Evolutionary conservation across 495 filamentous ascomycete genomes (phyloP).

Genomic region (Lindgomyces ingoldianus): DNA sequence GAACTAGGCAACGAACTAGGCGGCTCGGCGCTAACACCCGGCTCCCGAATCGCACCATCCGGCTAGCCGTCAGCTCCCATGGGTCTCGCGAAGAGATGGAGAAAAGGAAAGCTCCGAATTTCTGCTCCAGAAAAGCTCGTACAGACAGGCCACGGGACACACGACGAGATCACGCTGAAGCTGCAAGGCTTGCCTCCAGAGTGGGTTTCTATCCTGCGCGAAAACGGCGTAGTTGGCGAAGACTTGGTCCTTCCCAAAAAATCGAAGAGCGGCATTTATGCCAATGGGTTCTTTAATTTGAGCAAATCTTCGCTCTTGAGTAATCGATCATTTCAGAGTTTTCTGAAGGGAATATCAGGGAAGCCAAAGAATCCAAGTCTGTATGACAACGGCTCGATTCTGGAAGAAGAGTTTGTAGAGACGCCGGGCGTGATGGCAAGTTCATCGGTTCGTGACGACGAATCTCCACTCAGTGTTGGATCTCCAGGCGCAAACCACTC

Average conservation of each 20-base stretch:
- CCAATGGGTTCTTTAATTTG: constrained; percentile 4
- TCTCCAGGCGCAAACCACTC: too few species aligned
- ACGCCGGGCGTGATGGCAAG: not conserved
- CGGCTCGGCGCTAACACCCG: too few species aligned
- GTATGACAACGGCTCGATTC: not conserved
- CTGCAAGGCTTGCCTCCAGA: constrained; percentile 1
- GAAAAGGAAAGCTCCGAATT: not conserved
- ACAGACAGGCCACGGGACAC: not conserved
- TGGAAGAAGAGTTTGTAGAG: not conserved
- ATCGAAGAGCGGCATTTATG: constrained; percentile 10
- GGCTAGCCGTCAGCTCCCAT: not conserved
- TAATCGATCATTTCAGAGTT: constrained; percentile 8
- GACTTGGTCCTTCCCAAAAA: constrained; percentile 10
- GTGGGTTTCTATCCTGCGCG: not conserved
- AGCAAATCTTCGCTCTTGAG: constrained; percentile 13
- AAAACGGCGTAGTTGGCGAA: constrained; percentile 8
- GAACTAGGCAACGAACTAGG: too few species aligned
- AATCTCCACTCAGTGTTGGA: too few species aligned
- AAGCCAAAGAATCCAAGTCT: not conserved
- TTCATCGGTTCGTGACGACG: too few species aligned
- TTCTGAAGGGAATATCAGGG: constrained; percentile 9
- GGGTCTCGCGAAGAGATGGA: not conserved
- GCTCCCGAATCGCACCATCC: too few species aligned
- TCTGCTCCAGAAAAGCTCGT: not conserved
- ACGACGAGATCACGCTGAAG: constrained; percentile 5